Evolutionary conservation across 192 early-diverging fungal genomes (phyloP), one percentile per base, ranked within the genome.

Genomic region (Spizellomyces punctatus): DNA sequence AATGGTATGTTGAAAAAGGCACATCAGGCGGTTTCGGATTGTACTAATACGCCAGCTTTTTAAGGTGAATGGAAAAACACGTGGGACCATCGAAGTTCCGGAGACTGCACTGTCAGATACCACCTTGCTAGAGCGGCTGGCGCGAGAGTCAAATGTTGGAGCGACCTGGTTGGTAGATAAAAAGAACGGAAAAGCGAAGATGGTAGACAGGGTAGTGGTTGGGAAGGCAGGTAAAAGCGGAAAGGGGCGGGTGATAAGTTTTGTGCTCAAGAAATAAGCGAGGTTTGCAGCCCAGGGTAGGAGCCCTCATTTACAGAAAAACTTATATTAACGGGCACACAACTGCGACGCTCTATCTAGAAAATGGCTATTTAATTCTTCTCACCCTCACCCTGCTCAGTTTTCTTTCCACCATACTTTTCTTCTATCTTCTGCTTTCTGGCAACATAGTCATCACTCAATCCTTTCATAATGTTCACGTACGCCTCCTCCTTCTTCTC

Each of bases 21-120:
- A 0, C 17, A 54, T 54, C 14, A 46, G n/a, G 5, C 36, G 12
- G 19, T 2, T 36, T 36, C 27, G 21, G 45, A 42, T 50, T 9
- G 66, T 22, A 22, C 12, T 27, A 4, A 10, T 19, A 14, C 55
- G 12, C 16, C 8, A 64, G n/a, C 58, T 47, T 42, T 19, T 27
- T 22, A 71, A 92, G 85, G 69, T 93, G 27, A 91, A 96, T 72
- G 93, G 95, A 59, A 93, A 93, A 71, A 86, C 84, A 2, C 80
- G 90, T 46, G 91, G 91, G 46, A 88, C 81, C 52, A 58, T 94
- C 6, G 67, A 71, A 17, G 72, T 88, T 61, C 76, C 86, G 41
- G 43, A 61, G 5, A 61, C 70, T 46, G 64, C 81, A 46, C 22
- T 80, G 22, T 43, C 76, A 8, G 65, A 82, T 66, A 52, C 76